Percentiles rank a stretch among this genome's conserved stretches.
These are phyloP conservation scores for Escallonia herrerae DNA, from an alignment of 129 eudicot genomes.

Conservation along the genomic window DNA sequence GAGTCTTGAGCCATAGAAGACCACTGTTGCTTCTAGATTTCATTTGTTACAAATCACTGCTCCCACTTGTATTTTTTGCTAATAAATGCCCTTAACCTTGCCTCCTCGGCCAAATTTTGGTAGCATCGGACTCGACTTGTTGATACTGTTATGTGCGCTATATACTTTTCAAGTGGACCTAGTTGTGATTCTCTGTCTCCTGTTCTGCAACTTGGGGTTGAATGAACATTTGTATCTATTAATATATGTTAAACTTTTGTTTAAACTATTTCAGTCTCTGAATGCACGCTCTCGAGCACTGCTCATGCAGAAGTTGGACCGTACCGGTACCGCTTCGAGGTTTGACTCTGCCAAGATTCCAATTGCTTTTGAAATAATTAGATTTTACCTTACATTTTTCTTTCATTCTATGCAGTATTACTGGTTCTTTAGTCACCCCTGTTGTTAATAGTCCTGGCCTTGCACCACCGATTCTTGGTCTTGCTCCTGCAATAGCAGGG, in stretches of 20 bases:
- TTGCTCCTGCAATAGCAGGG: slow-evolving; percentile 34
- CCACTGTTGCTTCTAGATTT: no score
- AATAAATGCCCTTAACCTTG: no score
- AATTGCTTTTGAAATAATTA: neutral
- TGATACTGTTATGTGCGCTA: neutral
- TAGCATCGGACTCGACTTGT: no score
- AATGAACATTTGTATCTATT: neutral
- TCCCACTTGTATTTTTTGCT: no score
- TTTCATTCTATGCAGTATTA: slow-evolving; percentile 33
- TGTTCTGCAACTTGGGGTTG: no score
- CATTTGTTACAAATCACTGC: no score
- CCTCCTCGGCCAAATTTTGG: no score
- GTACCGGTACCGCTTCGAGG: slow-evolving; percentile 72
- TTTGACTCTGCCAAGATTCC: slow-evolving; percentile 7
- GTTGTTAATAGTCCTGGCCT: slow-evolving; percentile 28
- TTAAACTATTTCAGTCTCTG: slow-evolving; percentile 42
- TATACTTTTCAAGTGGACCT: neutral
- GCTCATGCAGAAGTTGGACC: slow-evolving; percentile 90
- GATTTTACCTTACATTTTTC: neutral
- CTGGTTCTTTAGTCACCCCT: slow-evolving; percentile 46
- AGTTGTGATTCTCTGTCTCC: no score
- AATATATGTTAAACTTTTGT: slow-evolving; percentile 4
- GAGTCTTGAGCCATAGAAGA: no score
- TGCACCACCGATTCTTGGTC: slow-evolving; percentile 23
- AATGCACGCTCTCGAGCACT: slow-evolving; percentile 87